Percentiles rank a stretch among this genome's conserved stretches.
Evolutionary conservation across 768 basidiomycete species (phyloP).

Genomic region (Tricholoma matsutake): DNA sequence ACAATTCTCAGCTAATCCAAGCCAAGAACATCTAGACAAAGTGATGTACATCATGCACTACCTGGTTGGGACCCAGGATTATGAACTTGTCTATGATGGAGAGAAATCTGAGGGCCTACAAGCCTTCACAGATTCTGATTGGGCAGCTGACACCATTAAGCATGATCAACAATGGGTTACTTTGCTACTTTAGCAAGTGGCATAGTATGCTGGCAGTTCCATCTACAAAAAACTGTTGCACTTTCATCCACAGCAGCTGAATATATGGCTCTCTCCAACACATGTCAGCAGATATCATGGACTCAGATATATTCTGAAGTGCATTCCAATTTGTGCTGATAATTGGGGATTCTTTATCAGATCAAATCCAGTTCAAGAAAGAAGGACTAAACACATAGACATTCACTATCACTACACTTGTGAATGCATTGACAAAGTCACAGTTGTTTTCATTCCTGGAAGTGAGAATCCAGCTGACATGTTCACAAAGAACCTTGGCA

Average conservation of each 20-base stretch:
- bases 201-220: not conserved
- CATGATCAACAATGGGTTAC: not conserved
- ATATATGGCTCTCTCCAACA: not conserved
- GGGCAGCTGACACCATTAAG: not conserved
- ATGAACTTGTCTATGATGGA: not conserved
- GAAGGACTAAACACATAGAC: slow-evolving; percentile 46
- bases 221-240: not conserved
- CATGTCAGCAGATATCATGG: not conserved
- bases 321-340: slow-evolving; percentile 24
- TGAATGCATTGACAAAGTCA: not conserved
- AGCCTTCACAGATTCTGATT: not conserved
- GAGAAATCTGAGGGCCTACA: not conserved
- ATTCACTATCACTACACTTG: not conserved
- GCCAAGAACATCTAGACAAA: not conserved
- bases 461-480: not conserved
- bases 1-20: no score
- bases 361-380: no score
- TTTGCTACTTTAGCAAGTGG: slow-evolving; percentile 11
- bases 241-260: not conserved
- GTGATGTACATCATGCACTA: not conserved
- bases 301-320: slow-evolving; percentile 12
- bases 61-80: not conserved
- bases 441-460: not conserved
- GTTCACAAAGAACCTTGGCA: not conserved
- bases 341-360: slow-evolving; percentile 34